Evolutionary conservation across 2,329 filamentous ascomycete genomes (phyloP), one percentile per base, ranked within the genome.

Genomic region (Fusarium xylarioides): DNA sequence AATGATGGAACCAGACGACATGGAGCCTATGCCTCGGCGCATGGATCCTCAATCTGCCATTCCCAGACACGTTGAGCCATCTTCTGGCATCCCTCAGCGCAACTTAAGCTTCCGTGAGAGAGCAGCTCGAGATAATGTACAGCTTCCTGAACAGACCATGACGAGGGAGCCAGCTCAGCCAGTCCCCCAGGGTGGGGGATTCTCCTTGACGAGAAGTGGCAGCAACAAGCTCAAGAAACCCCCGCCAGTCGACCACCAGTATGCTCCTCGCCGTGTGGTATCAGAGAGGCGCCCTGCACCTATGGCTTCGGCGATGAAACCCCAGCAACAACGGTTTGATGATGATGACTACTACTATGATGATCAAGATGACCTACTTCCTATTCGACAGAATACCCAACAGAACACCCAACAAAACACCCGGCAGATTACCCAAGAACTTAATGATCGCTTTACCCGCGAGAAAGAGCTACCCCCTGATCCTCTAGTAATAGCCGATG

Each of bases 91-190:
- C 21, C 86, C 87, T 7, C 86, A 87, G 76, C 86, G 88, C 55
- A 89, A 89, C 57, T 76, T 89, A 44, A 91, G 89, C 79, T 89
- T 90, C 79, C 87, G 88, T n/a, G 89, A 91, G 71, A 86, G 88
- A 58, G 84, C 89, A 11, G 84, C 82, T 6, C 84, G 83, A 68
- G 83, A 84, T 54, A 85, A 86, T 26, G 74, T 83, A 44, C 79
- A 80, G 21, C 70, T 82, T 15, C 80, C 82, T 6, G 79, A 76
- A 37, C 74, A 65, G 32, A 78, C 76, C 8, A 74, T 75, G 21
- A 59, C 76, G 32, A 78, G 76, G 42, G 69, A 72, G 37, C 74
- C 70, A 28, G 76, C 68, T 52, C 77, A 83, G 6, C 67, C 77
- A 32, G 76, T 77, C 19, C 77, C 80, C 8, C 76, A 79, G 7